Conservation (phyloP, 495 filamentous ascomycete species). For the Aspergillus sclerotiicarbonarius region DNA sequence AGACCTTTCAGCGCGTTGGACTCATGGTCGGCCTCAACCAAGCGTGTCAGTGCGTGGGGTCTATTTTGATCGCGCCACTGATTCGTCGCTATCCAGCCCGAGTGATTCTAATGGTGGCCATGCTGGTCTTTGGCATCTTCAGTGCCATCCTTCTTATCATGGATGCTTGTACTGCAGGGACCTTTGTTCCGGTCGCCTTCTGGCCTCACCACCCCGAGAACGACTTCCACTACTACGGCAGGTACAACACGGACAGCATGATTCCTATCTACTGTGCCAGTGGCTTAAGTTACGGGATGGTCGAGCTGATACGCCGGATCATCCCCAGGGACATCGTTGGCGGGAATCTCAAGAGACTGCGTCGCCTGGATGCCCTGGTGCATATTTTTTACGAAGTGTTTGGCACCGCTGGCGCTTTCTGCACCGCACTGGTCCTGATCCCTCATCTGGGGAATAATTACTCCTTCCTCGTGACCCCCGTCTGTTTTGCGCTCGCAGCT, state of each 20-base stretch:
- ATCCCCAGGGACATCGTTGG: constrained; percentile 47
- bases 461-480: constrained; percentile 41
- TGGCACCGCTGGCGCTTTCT: constrained; percentile 42
- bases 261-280: constrained; percentile 42
- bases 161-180: constrained; percentile 40
- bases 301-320: constrained; percentile 45
- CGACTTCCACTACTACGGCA: constrained; percentile 38
- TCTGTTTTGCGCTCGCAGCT: constrained; percentile 36
- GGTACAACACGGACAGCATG: constrained; percentile 41
- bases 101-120: constrained; percentile 32
- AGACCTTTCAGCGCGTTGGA: constrained; percentile 43
- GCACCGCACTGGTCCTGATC: constrained; percentile 40
- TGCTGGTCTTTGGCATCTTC: constrained; percentile 38
- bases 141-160: constrained; percentile 28
- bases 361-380: constrained; percentile 43
- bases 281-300: constrained; percentile 37
- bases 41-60: constrained; percentile 45
- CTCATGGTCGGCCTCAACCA: constrained; percentile 43
- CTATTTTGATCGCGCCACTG: constrained; percentile 44
- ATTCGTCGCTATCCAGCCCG: constrained; percentile 41
- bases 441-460: constrained; percentile 45
- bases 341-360: constrained; percentile 42
- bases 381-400: constrained; percentile 47
- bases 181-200: constrained; percentile 26
- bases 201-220: constrained; percentile 26